These are phyloP conservation scores for Omphalea diandra DNA, from an alignment of 441 rosid genomes.

Conservation along the genomic window DNA sequence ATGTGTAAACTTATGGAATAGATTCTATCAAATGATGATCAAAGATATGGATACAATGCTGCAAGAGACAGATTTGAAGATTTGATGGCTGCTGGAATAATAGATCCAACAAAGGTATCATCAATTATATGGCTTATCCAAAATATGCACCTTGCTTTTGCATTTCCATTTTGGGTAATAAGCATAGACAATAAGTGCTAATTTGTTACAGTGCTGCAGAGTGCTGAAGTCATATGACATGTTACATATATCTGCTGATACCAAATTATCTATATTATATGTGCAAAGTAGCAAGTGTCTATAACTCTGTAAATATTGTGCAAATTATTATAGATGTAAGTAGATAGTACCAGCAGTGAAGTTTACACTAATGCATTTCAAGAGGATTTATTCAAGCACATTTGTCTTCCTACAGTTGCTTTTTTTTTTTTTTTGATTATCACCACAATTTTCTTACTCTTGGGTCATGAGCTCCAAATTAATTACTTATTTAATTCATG, in stretches of 20 bases:
- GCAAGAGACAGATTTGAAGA: slow-evolving; percentile 69
- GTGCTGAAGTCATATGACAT: background rate
- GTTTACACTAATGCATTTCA: background rate
- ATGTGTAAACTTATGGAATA: background rate
- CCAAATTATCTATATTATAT: background rate
- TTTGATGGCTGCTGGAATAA: slow-evolving; percentile 71
- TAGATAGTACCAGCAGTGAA: too few relatives aligned
- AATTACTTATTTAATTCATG: background rate
- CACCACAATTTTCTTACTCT: background rate
- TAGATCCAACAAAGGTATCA: slow-evolving; percentile 82
- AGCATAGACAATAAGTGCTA: background rate
- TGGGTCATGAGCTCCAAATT: background rate
- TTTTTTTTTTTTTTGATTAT: background rate
- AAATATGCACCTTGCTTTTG: background rate
- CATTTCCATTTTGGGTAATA: background rate
- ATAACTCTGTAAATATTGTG: background rate
- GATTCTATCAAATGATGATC: slow-evolving; percentile 1
- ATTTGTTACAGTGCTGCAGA: background rate
- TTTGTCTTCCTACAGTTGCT: background rate
- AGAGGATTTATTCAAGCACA: slow-evolving; percentile 3
- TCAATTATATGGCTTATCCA: background rate
- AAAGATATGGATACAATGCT: slow-evolving; percentile 77
- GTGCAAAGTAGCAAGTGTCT: background rate
- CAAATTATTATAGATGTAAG: too few relatives aligned
- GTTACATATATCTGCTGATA: background rate